phyloP scores from a whole-genome alignment of 495 filamentous ascomycete genomes.

The Talaromyces liani region DNA sequence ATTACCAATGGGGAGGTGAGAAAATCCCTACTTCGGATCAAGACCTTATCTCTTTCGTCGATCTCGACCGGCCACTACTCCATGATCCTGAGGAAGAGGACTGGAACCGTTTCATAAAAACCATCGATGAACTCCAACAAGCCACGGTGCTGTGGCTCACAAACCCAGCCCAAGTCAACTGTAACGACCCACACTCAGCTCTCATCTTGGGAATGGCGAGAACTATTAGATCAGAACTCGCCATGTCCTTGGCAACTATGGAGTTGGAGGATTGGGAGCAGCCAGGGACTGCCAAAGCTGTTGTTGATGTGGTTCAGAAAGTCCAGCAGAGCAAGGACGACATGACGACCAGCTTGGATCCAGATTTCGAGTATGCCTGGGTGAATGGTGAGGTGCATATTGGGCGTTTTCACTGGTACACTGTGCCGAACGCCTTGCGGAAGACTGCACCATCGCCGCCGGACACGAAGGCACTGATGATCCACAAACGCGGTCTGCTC shows the following conservation, averaged over 20 bases:
- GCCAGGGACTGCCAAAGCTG: background rate
- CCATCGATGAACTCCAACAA: background rate
- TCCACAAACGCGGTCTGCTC: slow-evolving; percentile 17
- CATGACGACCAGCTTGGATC: background rate
- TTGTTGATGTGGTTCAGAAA: background rate
- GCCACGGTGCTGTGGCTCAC: slow-evolving; percentile 10
- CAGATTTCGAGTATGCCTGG: slow-evolving; percentile 14
- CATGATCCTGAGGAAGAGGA: background rate
- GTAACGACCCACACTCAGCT: background rate
- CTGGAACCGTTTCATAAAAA: background rate
- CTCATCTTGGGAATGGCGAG: slow-evolving; percentile 9
- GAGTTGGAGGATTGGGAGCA: slow-evolving; percentile 10
- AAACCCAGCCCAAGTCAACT: background rate
- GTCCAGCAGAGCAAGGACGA: background rate
- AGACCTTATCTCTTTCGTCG: slow-evolving; percentile 5
- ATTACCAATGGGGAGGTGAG: no score
- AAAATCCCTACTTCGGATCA: background rate
- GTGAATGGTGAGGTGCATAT: slow-evolving; percentile 10
- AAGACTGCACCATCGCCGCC: background rate
- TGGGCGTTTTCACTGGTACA: slow-evolving; percentile 11
- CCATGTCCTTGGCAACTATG: slow-evolving; percentile 10
- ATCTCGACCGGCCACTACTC: background rate
- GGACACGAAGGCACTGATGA: slow-evolving; percentile 10
- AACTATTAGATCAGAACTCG: slow-evolving; percentile 16
- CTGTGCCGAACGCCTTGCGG: background rate